These are phyloP conservation scores for Solanum ossicruentum DNA, from an alignment of 257 asterid genomes.

Conservation along the genomic window DNA sequence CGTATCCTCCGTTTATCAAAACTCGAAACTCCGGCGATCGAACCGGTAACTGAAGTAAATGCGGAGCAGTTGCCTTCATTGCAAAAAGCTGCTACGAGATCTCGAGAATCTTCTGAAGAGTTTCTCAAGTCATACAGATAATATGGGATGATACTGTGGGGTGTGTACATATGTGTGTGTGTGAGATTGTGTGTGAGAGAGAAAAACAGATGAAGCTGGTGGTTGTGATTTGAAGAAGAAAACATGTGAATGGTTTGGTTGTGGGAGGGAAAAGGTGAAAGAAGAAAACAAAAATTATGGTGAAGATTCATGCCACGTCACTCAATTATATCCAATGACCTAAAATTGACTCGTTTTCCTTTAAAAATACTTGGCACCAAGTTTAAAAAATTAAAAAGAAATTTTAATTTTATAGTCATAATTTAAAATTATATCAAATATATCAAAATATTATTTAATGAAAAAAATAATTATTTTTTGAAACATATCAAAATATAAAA, in stretches of 20 bases:
- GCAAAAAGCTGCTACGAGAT: neutral
- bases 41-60: slow-evolving; percentile 33
- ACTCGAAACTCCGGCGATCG: slow-evolving; percentile 38
- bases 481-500: too few relatives aligned
- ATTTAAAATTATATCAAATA: too few relatives aligned
- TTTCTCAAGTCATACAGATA: neutral
- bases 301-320: neutral
- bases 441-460: too few relatives aligned
- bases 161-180: neutral
- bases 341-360: neutral
- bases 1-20: slow-evolving; percentile 43
- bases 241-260: neutral
- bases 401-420: fast-evolving
- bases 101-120: neutral
- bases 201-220: neutral
- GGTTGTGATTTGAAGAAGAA: slow-evolving; percentile 2
- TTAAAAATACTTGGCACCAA: too few relatives aligned
- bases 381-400: too few relatives aligned
- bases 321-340: neutral
- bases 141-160: neutral
- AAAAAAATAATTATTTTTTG: too few relatives aligned
- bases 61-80: slow-evolving; percentile 45
- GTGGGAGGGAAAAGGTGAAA: neutral
- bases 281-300: neutral
- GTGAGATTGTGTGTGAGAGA: neutral